phyloP scores from a whole-genome alignment of 176 grass and related monocot species.

The Themeda triandra region DNA sequence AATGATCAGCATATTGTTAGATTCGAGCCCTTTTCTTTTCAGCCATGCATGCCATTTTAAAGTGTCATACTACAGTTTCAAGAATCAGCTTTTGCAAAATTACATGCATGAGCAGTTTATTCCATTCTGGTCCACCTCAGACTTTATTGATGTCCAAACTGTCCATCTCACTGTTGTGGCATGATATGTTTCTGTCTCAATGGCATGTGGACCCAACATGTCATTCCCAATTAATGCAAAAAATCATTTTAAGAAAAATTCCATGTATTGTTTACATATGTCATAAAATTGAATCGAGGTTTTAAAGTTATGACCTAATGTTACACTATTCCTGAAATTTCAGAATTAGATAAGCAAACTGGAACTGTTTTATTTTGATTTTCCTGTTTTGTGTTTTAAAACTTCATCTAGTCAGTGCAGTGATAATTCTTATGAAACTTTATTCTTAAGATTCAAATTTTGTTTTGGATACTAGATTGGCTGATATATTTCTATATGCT shows the following conservation, averaged over 20 bases:
- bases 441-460: neutral
- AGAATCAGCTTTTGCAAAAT: neutral
- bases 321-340: neutral
- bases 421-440: neutral
- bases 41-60: constrained; percentile 12
- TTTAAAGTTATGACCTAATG: neutral
- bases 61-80: constrained; percentile 5
- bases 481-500: neutral
- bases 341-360: neutral
- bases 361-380: neutral
- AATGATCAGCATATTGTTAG: constrained; percentile 15
- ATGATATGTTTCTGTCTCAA: neutral
- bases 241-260: neutral
- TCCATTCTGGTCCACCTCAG: neutral
- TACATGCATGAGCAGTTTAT: neutral
- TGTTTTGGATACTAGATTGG: constrained; percentile 3
- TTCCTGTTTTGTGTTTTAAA: neutral
- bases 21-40: constrained; percentile 11
- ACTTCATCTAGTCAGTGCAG: neutral
- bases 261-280: neutral
- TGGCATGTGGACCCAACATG: neutral
- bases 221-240: neutral
- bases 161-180: neutral
- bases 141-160: neutral
- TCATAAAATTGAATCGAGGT: neutral